Percentiles rank a stretch among this genome's conserved stretches.
phyloP scores from a whole-genome alignment of 139 green algal species.

The Diplosphaera chodatii region DNA sequence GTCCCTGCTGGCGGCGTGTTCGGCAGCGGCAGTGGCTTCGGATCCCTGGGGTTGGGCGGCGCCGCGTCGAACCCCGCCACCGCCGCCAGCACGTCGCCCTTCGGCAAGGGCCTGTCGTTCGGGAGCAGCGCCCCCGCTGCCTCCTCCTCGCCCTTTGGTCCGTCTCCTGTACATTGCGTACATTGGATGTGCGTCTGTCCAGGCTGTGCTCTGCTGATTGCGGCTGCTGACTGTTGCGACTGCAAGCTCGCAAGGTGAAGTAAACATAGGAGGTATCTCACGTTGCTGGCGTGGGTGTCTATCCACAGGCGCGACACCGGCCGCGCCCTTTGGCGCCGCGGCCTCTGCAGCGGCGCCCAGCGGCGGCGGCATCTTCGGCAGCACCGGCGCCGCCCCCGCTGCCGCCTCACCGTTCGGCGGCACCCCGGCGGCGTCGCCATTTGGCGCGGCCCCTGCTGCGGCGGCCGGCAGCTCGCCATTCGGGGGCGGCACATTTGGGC shows the following conservation, averaged over 20 bases:
- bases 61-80: background rate
- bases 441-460: background rate
- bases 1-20: background rate
- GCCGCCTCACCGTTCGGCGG: background rate
- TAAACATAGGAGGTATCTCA: no score
- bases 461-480: background rate
- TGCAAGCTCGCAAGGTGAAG: no score
- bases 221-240: no score
- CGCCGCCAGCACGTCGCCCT: background rate
- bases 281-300: no score
- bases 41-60: slow-evolving; percentile 12
- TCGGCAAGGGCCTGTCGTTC: slow-evolving; percentile 5
- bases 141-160: slow-evolving; percentile 9
- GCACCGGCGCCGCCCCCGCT: slow-evolving; percentile 2
- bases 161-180: background rate
- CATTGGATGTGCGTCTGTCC: no score
- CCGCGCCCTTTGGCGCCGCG: slow-evolving; percentile 2
- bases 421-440: background rate
- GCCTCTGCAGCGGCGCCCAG: background rate
- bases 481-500: background rate
- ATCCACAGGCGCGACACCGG: background rate
- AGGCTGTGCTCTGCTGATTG: no score
- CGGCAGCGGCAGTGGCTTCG: slow-evolving; percentile 8
- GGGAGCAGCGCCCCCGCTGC: background rate
- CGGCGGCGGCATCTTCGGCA: background rate